phyloP scores from a whole-genome alignment of 768 basidiomycete genomes.

The Mycena amicta region DNA sequence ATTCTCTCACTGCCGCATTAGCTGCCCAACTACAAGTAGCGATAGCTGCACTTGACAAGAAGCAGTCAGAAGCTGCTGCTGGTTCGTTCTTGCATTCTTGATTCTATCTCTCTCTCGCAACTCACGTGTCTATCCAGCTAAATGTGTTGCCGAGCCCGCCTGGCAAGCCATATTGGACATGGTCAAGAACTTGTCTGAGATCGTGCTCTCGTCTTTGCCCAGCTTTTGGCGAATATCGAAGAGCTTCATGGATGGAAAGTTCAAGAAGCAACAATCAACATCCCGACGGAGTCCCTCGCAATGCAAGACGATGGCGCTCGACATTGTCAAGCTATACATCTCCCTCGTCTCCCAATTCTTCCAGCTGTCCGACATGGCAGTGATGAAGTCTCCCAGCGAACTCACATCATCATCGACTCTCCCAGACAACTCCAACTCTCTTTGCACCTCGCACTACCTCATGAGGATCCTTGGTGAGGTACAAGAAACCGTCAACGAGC shows the following conservation, averaged over 20 bases:
- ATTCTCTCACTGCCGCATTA: constrained; percentile 45
- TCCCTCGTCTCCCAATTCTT: constrained; percentile 87
- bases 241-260: constrained; percentile 91
- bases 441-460: constrained; percentile 83
- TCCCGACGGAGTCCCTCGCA: constrained; percentile 78
- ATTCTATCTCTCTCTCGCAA: neutral
- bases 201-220: constrained; percentile 80
- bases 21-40: constrained; percentile 63
- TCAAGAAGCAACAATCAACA: constrained; percentile 54
- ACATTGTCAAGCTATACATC: constrained; percentile 85
- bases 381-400: constrained; percentile 55
- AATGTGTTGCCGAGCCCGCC: constrained; percentile 69
- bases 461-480: constrained; percentile 82
- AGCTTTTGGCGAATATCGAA: constrained; percentile 93
- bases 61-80: constrained; percentile 61
- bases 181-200: constrained; percentile 87
- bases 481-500: constrained; percentile 82
- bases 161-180: constrained; percentile 82
- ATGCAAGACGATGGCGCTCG: constrained; percentile 84
- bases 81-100: constrained; percentile 41
- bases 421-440: constrained; percentile 75
- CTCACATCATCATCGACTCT: constrained; percentile 53
- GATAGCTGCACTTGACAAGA: constrained; percentile 60
- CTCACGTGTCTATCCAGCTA: constrained; percentile 59
- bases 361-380: constrained; percentile 74